Conservation (phyloP, 2,329 filamentous ascomycete genomes). For the Aspergillus ruber region DNA sequence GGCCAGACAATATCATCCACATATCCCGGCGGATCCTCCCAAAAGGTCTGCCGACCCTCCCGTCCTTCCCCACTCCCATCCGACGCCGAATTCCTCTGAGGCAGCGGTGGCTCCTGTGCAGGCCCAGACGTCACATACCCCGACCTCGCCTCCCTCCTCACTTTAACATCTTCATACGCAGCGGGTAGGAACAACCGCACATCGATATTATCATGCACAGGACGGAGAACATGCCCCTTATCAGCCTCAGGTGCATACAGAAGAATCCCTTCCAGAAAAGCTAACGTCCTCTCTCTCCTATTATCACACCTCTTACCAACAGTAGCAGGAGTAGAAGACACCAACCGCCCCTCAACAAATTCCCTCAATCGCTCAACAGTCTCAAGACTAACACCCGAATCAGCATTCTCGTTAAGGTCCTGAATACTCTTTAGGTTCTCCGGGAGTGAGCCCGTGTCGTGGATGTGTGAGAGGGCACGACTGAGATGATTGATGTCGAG, state of each 20-base stretch:
- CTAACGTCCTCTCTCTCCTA: constrained; percentile 44
- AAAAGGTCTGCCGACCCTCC: constrained; percentile 65
- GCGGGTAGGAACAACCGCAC: constrained; percentile 73
- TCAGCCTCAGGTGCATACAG: constrained; percentile 51
- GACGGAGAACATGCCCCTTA: constrained; percentile 19
- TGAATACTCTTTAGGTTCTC: constrained; percentile 50
- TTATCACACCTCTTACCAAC: not conserved
- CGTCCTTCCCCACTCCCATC: constrained; percentile 22
- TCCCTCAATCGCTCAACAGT: constrained; percentile 19
- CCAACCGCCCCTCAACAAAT: constrained; percentile 17
- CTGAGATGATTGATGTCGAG: constrained; percentile 66
- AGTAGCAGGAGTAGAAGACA: not conserved
- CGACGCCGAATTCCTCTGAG: constrained; percentile 1
- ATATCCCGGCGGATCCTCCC: constrained; percentile 89
- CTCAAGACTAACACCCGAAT: constrained; percentile 27
- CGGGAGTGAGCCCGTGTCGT: constrained; percentile 52
- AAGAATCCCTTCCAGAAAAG: constrained; percentile 82
- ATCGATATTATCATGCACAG: constrained; percentile 49
- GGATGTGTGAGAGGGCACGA: constrained; percentile 63
- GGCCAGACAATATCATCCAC: constrained; percentile 95
- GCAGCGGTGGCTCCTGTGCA: constrained; percentile 20
- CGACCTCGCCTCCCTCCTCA: constrained; percentile 34
- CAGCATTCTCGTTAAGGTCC: constrained; percentile 51
- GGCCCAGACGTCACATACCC: constrained; percentile 44
- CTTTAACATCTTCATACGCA: constrained; percentile 46